phyloP scores from a whole-genome alignment of 2,329 filamentous ascomycete species.

The Colletotrichum navitas region DNA sequence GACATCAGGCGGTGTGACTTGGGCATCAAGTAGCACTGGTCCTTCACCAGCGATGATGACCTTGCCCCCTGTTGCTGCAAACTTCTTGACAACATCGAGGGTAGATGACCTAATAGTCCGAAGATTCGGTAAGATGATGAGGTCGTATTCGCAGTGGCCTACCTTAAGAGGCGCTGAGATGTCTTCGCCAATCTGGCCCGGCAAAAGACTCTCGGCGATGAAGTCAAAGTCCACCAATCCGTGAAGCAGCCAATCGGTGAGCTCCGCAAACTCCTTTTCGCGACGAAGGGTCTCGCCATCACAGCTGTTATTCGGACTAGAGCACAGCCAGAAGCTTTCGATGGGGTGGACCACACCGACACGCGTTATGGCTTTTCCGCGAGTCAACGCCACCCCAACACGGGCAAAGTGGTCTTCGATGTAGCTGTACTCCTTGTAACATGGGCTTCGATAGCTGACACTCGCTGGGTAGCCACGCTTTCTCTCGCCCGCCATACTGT shows the following conservation, averaged over 20 bases:
- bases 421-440: slow-evolving; percentile 50
- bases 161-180: slow-evolving; percentile 42
- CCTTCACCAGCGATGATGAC: slow-evolving; percentile 24
- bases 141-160: slow-evolving; percentile 49
- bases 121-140: slow-evolving; percentile 49
- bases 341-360: slow-evolving; percentile 51
- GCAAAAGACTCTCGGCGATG: slow-evolving; percentile 49
- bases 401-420: slow-evolving; percentile 51
- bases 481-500: slow-evolving; percentile 51
- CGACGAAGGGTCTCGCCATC: slow-evolving; percentile 45
- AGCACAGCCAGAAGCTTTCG: slow-evolving; percentile 51
- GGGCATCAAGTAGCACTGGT: slow-evolving; percentile 20
- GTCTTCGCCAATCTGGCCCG: slow-evolving; percentile 41
- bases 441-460: slow-evolving; percentile 51
- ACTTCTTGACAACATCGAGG: slow-evolving; percentile 44
- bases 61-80: slow-evolving; percentile 40
- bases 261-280: slow-evolving; percentile 46
- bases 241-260: slow-evolving; percentile 37
- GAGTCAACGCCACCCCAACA: slow-evolving; percentile 48
- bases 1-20: not conserved
- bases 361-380: slow-evolving; percentile 47
- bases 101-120: slow-evolving; percentile 50
- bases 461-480: slow-evolving; percentile 51
- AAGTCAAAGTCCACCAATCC: slow-evolving; percentile 52
- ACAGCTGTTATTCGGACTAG: slow-evolving; percentile 47